These are phyloP conservation scores for Abrus precatorius DNA, from an alignment of 306 rosid species.

Conservation along the genomic window DNA sequence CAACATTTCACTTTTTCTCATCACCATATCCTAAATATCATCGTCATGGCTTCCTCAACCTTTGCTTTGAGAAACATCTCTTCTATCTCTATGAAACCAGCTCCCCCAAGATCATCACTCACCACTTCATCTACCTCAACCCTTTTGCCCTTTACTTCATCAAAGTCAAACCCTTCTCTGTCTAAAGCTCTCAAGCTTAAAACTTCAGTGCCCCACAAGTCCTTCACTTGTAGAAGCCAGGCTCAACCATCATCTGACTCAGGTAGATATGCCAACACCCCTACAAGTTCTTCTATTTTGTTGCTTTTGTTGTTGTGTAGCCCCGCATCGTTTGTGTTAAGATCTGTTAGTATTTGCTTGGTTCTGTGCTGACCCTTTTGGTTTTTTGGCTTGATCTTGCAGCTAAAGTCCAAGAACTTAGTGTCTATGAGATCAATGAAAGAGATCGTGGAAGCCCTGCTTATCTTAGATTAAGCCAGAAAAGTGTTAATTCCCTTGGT, in stretches of 20 bases:
- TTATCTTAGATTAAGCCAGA: conserved; percentile 73
- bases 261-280: background rate
- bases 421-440: conserved; percentile 78
- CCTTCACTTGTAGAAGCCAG: conserved; percentile 62
- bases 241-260: conserved; percentile 47
- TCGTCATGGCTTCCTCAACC: conserved; percentile 57
- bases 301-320: background rate
- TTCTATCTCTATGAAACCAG: conserved; percentile 37
- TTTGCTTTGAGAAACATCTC: conserved; percentile 48
- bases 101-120: conserved; percentile 37
- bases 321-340: conserved; percentile 10
- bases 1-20: background rate
- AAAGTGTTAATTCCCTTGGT: conserved; percentile 66
- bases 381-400: conserved; percentile 44
- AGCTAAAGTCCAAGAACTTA: conserved; percentile 70
- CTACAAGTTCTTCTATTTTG: background rate
- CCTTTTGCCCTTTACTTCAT: conserved; percentile 42
- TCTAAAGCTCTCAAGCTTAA: conserved; percentile 49
- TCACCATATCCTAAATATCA: background rate
- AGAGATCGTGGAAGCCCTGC: conserved; percentile 79
- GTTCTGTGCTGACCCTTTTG: conserved; percentile 42
- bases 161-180: conserved; percentile 39
- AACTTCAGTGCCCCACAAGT: conserved; percentile 40
- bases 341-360: background rate
- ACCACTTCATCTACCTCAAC: conserved; percentile 24